These are phyloP conservation scores for Rhizopus delemar DNA, from an alignment of 371 early-diverging fungal species.

Conservation along the genomic window DNA sequence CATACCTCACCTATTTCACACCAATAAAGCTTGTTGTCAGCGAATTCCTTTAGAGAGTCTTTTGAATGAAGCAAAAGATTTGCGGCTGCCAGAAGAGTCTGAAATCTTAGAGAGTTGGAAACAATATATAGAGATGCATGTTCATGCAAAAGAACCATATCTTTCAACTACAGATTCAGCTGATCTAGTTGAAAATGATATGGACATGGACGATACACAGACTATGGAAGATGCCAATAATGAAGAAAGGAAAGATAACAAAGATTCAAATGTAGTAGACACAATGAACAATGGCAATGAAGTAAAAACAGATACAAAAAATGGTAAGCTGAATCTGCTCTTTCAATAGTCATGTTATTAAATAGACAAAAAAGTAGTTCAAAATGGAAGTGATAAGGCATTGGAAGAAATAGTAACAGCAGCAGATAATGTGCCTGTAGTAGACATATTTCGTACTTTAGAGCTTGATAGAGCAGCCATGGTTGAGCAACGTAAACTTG, in stretches of 20 bases:
- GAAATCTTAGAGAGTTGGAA: slow-evolving; percentile 25
- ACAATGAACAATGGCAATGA: slow-evolving; percentile 3
- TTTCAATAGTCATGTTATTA: background rate
- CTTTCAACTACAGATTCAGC: background rate
- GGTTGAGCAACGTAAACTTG: slow-evolving; percentile 65
- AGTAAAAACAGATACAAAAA: background rate
- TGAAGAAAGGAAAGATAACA: slow-evolving; percentile 3
- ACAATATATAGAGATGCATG: slow-evolving; percentile 11
- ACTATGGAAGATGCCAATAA: background rate
- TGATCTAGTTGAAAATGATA: no score
- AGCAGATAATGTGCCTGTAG: slow-evolving; percentile 50
- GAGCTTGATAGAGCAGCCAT: slow-evolving; percentile 76
- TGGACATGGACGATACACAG: background rate
- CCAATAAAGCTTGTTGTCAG: slow-evolving; percentile 43
- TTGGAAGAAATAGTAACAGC: slow-evolving; percentile 3
- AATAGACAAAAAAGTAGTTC: background rate
- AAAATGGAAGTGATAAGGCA: background rate
- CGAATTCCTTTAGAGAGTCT: slow-evolving; percentile 8
- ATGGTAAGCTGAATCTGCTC: background rate
- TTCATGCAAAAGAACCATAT: background rate
- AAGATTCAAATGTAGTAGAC: background rate
- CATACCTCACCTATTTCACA: slow-evolving; percentile 53
- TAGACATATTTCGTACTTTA: slow-evolving; percentile 75
- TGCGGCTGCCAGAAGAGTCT: slow-evolving; percentile 10
- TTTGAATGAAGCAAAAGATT: slow-evolving; percentile 11